These are phyloP conservation scores for Suhomyces bribrorum DNA, from an alignment of 1,139 yeast genomes.

Conservation along the genomic window DNA sequence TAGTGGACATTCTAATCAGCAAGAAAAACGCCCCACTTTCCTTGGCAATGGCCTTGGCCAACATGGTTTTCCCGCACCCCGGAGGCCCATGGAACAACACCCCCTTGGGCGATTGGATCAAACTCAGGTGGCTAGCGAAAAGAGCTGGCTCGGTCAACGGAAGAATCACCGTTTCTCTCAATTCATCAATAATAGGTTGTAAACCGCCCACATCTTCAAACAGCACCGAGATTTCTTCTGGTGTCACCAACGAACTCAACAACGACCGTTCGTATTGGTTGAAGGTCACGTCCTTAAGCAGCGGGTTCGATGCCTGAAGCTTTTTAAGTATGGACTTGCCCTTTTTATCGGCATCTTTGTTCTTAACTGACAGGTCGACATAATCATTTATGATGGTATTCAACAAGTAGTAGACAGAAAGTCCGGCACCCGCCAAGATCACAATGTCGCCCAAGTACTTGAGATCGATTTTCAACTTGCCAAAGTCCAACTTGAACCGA, in stretches of 20 bases:
- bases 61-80: slow-evolving; percentile 97
- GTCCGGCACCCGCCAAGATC: slow-evolving; percentile 78
- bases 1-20: slow-evolving; percentile 88
- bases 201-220: slow-evolving; percentile 89
- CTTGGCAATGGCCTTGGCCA: slow-evolving; percentile 91
- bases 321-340: slow-evolving; percentile 64
- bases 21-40: slow-evolving; percentile 92
- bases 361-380: slow-evolving; percentile 52
- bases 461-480: slow-evolving; percentile 51
- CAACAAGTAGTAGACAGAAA: slow-evolving; percentile 72
- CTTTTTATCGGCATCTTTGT: slow-evolving; percentile 66
- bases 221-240: slow-evolving; percentile 74
- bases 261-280: slow-evolving; percentile 79
- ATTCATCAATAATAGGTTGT: slow-evolving; percentile 76
- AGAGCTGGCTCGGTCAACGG: slow-evolving; percentile 79
- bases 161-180: slow-evolving; percentile 82
- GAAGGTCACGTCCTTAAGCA: slow-evolving; percentile 53
- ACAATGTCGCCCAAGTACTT: slow-evolving; percentile 66
- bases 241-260: slow-evolving; percentile 76
- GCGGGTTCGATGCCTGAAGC: slow-evolving; percentile 60
- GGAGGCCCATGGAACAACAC: slow-evolving; percentile 95
- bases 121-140: slow-evolving; percentile 59
- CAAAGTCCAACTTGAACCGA: slow-evolving; percentile 38
- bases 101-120: slow-evolving; percentile 91
- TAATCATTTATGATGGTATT: slow-evolving; percentile 59